Percentiles rank a stretch among this genome's conserved stretches.
Conservation (phyloP, 306 rosid species). For the Quercus gilva region DNA sequence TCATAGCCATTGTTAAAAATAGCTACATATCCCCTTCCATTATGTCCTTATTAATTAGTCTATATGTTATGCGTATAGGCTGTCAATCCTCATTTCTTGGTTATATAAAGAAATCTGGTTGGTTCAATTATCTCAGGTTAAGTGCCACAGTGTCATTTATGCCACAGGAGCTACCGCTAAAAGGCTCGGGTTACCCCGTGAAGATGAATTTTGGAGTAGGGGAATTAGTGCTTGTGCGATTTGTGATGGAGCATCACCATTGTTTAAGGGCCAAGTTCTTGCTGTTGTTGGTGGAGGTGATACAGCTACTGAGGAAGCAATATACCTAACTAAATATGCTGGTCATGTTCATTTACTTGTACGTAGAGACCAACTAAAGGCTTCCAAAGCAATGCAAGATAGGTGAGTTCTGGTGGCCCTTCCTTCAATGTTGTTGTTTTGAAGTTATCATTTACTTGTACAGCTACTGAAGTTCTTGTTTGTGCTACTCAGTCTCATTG, state of each 20-base stretch:
- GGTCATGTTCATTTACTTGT: constrained; percentile 88
- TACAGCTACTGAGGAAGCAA: constrained; percentile 94
- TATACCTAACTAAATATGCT: constrained; percentile 90
- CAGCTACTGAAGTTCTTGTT: too few relatives aligned
- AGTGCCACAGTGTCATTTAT: constrained; percentile 65
- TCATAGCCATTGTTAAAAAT: neutral
- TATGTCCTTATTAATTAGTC: neutral
- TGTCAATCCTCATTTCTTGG: neutral
- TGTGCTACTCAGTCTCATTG: too few relatives aligned
- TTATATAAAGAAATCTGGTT: neutral
- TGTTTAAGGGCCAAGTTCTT: constrained; percentile 92
- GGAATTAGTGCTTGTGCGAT: constrained; percentile 99
- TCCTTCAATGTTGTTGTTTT: constrained; percentile 16
- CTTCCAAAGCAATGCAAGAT: constrained; percentile 98
- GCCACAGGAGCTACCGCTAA: constrained; percentile 96
- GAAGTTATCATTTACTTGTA: neutral
- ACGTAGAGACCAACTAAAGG: constrained; percentile 79
- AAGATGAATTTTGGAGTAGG: constrained; percentile 98
- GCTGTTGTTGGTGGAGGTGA: constrained; percentile 98
- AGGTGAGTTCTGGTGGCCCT: constrained; percentile 57
- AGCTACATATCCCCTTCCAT: neutral
- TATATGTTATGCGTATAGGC: neutral
- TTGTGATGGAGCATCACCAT: constrained; percentile 97
- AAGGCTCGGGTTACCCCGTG: constrained; percentile 83
- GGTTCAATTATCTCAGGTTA: constrained; percentile 53